phyloP scores from a whole-genome alignment of 2,329 filamentous ascomycete species.

The Thelonectria blattea region DNA sequence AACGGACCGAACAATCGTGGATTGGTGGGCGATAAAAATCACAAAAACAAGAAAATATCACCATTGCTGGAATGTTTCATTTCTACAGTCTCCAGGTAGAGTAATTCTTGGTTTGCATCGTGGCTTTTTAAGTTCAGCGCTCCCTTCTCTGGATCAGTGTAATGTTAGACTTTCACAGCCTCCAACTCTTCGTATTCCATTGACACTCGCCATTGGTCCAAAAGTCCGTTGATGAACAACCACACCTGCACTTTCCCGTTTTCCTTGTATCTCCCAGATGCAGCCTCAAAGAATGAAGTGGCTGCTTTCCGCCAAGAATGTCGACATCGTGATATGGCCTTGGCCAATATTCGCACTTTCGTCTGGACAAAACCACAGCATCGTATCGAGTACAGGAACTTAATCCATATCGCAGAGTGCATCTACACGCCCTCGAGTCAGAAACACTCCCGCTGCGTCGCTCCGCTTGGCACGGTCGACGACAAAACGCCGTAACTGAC shows the following conservation, averaged over 20 bases:
- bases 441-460: neutral
- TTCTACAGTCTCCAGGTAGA: no score
- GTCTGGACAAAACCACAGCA: neutral
- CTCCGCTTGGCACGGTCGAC: slow-evolving; percentile 12
- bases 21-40: neutral
- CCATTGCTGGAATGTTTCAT: no score
- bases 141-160: neutral
- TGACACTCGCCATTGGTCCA: neutral
- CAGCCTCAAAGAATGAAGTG: no score
- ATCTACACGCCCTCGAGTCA: neutral
- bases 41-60: neutral
- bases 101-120: neutral
- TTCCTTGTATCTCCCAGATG: neutral
- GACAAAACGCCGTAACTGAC: slow-evolving; percentile 11
- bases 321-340: neutral
- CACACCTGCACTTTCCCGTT: neutral
- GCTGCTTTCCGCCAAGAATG: neutral
- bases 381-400: no score
- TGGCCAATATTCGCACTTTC: neutral
- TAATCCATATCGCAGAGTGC: neutral
- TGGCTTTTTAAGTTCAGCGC: neutral
- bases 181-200: neutral
- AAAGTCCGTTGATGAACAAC: no score
- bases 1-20: neutral
- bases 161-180: neutral